Evolutionary conservation across 2,329 filamentous ascomycete species (phyloP), one percentile per base, ranked within the genome.

Genomic region (Aspergillus candidus): DNA sequence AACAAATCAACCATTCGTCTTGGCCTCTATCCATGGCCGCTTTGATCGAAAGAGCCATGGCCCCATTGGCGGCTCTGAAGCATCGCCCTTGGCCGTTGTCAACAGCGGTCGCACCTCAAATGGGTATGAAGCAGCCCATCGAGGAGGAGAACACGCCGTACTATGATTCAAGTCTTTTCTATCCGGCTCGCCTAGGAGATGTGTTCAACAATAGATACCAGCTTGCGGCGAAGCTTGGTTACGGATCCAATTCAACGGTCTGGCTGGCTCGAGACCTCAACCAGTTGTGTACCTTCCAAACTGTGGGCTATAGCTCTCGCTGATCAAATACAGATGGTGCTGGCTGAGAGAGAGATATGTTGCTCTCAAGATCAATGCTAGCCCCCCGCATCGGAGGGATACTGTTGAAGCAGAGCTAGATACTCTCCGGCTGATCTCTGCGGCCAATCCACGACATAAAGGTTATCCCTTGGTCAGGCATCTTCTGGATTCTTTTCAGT

Each of bases 361-460:
- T 32, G 60, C 62, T 37, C 47, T 67, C 42, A 67, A 67, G 41
- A 55, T 63, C 29, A 61, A 61, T 35, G 43, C 62, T 29, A 50
- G 43, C 40, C 31, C 18, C 37, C 15, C n/a, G 11, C 40, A 52
- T 32, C 40, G 32, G 14, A 41, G 50, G 30, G 18, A 38, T 14
- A 11, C 51, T 32, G 44, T 45, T 32, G 18, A 46, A 7, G 14
- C 46, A 34, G 62, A 66, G 46, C 44, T 66, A 6, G 49, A 59
- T 11, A 63, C 60, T 13, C 45, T 56, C 0, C 38, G 53, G 31
- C 55, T 52, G 41, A 52, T 68, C 22, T 46, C 52, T 2, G 46
- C 46, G 7, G 49, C 55, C n/a, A 65, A 63, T 38, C 50, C 48
- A 2, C 39, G 43, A 6, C 61, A 68, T 46, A 38, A 51, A 10